Percentiles rank a stretch among this genome's conserved stretches.
Conservation (phyloP, 2,329 filamentous ascomycete genomes). For the Fusarium nanum region DNA sequence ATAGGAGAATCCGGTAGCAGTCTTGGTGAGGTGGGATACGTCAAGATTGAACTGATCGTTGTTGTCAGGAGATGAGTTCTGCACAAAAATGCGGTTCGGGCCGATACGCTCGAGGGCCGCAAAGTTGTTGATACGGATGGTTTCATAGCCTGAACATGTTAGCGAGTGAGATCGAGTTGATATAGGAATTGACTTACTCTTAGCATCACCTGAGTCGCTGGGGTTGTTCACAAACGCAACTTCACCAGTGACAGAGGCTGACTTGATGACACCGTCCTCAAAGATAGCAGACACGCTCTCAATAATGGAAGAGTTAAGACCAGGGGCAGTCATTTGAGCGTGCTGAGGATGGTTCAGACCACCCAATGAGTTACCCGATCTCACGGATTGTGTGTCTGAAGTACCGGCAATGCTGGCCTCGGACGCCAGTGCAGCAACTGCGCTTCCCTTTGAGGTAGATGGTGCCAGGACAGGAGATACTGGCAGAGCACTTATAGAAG, state of each 20-base stretch:
- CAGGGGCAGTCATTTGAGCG: constrained; percentile 81
- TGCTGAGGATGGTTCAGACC: constrained; percentile 78
- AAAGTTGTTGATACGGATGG: constrained; percentile 89
- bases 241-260: constrained; percentile 83
- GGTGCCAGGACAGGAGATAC: constrained; percentile 39
- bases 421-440: constrained; percentile 69
- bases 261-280: constrained; percentile 76
- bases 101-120: constrained; percentile 89
- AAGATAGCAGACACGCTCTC: constrained; percentile 92
- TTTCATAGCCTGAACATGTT: constrained; percentile 64
- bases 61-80: constrained; percentile 70
- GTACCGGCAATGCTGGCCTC: constrained; percentile 68
- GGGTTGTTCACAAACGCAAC: constrained; percentile 86
- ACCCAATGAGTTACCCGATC: constrained; percentile 84
- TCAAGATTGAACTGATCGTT: constrained; percentile 85
- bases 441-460: constrained; percentile 51
- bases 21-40: constrained; percentile 76
- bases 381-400: constrained; percentile 91
- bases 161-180: neutral
- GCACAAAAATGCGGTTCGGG: constrained; percentile 91
- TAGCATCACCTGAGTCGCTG: constrained; percentile 57
- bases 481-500: constrained; percentile 30
- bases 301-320: constrained; percentile 88
- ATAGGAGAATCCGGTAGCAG: constrained; percentile 91
- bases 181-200: constrained; percentile 57